These are phyloP conservation scores for Trametes versicolor DNA, from an alignment of 1,284 basidiomycete species.

Conservation along the genomic window DNA sequence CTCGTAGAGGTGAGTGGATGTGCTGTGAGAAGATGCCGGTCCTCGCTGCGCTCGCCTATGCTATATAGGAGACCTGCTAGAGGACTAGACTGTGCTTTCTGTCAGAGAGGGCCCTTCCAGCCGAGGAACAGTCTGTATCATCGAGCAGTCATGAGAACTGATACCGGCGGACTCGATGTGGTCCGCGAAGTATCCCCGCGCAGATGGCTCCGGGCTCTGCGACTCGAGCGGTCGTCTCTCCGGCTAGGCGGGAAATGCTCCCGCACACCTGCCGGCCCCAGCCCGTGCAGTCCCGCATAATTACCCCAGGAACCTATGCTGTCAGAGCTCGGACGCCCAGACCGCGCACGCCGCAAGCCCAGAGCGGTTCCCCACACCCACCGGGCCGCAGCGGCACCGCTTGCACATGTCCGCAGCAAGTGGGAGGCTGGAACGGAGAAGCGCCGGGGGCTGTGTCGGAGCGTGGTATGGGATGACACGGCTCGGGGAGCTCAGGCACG, in stretches of 20 bases:
- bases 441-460: slow-evolving; percentile 16
- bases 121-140: not conserved
- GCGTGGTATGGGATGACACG: not conserved
- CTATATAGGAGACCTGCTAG: slow-evolving; percentile 7
- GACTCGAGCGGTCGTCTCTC: not conserved
- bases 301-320: not conserved
- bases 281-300: no score
- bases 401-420: slow-evolving; percentile 9
- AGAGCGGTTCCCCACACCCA: not conserved
- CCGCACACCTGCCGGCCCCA: not conserved
- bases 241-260: not conserved
- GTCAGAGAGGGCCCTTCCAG: slow-evolving; percentile 17
- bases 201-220: slow-evolving; percentile 8
- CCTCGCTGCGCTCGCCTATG: not conserved
- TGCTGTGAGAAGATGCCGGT: not conserved
- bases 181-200: slow-evolving; percentile 23
- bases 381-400: slow-evolving; percentile 12
- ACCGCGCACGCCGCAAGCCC: not conserved
- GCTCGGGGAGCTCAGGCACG: not conserved
- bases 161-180: slow-evolving; percentile 7
- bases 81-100: not conserved
- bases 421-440: slow-evolving; percentile 1
- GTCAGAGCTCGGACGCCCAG: not conserved
- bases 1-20: not conserved
- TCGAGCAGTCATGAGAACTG: not conserved